Percentiles rank a stretch among this genome's conserved stretches.
Conservation (phyloP, 2,329 filamentous ascomycete genomes). For the Aspergillus ochraceus region DNA sequence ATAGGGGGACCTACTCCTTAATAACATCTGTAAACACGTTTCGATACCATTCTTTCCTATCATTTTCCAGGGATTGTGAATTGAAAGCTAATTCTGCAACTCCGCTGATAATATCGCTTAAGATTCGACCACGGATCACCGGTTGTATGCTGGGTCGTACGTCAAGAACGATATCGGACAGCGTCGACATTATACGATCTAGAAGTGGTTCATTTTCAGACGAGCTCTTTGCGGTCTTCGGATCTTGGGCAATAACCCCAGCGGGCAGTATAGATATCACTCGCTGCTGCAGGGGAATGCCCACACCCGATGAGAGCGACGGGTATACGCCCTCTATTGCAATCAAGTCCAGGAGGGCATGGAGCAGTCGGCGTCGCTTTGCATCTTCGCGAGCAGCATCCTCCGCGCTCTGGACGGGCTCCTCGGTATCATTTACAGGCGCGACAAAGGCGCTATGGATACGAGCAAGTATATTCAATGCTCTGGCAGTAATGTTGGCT, state of each 20-base stretch:
- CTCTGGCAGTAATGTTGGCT: constrained; percentile 30
- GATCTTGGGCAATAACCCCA: constrained; percentile 42
- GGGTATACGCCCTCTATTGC: constrained; percentile 48
- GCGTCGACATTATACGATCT: constrained; percentile 25
- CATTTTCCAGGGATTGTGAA: constrained; percentile 20
- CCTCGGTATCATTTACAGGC: constrained; percentile 17
- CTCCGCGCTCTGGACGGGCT: constrained; percentile 12
- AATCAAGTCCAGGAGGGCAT: constrained; percentile 44
- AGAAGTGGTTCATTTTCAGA: constrained; percentile 33
- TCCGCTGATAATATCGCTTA: constrained; percentile 43
- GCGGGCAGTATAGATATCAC: constrained; percentile 45
- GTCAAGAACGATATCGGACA: constrained; percentile 35
- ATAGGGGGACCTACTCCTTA: constrained; percentile 30
- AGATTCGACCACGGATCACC: constrained; percentile 39
- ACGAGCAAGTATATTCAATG: constrained; percentile 33
- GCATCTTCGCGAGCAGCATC: constrained; percentile 41
- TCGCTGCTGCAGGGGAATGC: constrained; percentile 45
- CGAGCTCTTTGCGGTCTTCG: constrained; percentile 17
- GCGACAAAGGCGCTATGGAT: constrained; percentile 39
- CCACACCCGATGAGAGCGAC: constrained; percentile 43
- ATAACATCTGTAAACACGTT: constrained; percentile 31
- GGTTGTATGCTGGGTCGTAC: constrained; percentile 37
- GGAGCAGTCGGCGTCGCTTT: constrained; percentile 39
- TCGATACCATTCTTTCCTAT: constrained; percentile 21
- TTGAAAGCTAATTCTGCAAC: constrained; percentile 41